These are phyloP conservation scores for Macaranga tanarius DNA, from an alignment of 441 rosid species.

Conservation along the genomic window DNA sequence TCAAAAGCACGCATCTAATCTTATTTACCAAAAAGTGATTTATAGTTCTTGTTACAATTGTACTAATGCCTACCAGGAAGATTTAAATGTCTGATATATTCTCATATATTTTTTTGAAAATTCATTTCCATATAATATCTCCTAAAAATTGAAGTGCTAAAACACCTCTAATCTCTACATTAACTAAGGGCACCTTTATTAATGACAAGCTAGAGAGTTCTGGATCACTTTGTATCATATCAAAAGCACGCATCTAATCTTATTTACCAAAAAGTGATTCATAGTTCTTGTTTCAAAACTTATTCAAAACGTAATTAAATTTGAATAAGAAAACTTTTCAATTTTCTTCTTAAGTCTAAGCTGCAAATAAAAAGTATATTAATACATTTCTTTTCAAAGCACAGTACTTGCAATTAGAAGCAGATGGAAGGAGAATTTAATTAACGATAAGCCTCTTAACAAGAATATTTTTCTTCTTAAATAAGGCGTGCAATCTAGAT, in stretches of 20 bases:
- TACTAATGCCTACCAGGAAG: background rate
- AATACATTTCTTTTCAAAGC: constrained; percentile 82
- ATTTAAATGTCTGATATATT: background rate
- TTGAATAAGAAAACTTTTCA: background rate
- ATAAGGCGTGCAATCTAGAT: constrained; percentile 67
- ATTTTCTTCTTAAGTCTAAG: background rate
- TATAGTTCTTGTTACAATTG: background rate
- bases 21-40: constrained; percentile 33
- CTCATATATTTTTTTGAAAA: background rate
- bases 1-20: constrained; percentile 91
- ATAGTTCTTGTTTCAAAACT: background rate
- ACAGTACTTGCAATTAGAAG: constrained; percentile 88
- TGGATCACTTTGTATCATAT: constrained; percentile 65
- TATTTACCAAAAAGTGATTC: constrained; percentile 26
- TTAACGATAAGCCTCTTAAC: constrained; percentile 78
- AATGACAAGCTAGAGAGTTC: constrained; percentile 68
- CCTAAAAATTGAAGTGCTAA: constrained; percentile 90
- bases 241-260: constrained; percentile 92
- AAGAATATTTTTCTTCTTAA: constrained; percentile 83
- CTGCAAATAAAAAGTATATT: constrained; percentile 1
- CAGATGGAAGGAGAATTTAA: constrained; percentile 79
- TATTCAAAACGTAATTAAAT: background rate
- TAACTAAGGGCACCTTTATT: constrained; percentile 82
- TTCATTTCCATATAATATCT: constrained; percentile 86
- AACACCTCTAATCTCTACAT: constrained; percentile 95